Evolutionary conservation across 129 eudicot genomes (phyloP).

Genomic region (Smallanthus sonchifolius): DNA sequence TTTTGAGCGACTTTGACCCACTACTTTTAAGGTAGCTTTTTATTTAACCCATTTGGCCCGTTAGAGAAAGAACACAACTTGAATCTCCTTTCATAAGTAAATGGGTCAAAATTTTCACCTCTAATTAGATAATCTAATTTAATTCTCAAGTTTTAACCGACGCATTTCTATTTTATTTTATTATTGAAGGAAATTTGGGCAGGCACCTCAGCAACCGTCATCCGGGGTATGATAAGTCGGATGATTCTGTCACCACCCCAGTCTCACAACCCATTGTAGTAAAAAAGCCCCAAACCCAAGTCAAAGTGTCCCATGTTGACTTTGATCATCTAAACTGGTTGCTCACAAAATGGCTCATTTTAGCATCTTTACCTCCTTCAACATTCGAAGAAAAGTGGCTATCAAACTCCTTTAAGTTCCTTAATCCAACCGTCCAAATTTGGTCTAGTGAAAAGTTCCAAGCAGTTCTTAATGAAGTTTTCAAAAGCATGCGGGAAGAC

Average conservation of each 20-base stretch:
- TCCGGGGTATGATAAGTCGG: constrained; percentile 80
- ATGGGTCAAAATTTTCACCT: not conserved
- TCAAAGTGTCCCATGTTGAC: constrained; percentile 51
- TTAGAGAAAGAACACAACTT: not conserved
- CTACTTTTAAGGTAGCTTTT: not conserved
- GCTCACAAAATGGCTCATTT: constrained; percentile 79
- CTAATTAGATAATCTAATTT: not conserved
- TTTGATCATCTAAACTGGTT: constrained; percentile 91
- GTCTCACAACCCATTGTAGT: constrained; percentile 48
- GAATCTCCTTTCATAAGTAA: not conserved
- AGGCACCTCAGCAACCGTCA: constrained; percentile 95
- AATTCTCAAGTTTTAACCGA: not conserved
- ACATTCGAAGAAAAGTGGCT: constrained; percentile 73
- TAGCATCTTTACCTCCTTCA: constrained; percentile 73
- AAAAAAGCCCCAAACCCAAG: constrained; percentile 67
- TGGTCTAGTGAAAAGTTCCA: constrained; percentile 76
- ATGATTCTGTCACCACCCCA: constrained; percentile 41
- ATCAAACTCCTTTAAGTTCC: constrained; percentile 61
- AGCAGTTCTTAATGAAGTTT: constrained; percentile 61
- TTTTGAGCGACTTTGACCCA: not conserved
- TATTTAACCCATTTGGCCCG: not conserved
- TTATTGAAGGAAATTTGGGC: constrained; percentile 78
- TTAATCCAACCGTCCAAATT: constrained; percentile 62
- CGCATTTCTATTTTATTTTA: not conserved
- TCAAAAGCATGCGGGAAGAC: constrained; percentile 71